Base-by-base conservation (phyloP, 306 rosid species). In the Luffa aegyptiaca region DNA sequence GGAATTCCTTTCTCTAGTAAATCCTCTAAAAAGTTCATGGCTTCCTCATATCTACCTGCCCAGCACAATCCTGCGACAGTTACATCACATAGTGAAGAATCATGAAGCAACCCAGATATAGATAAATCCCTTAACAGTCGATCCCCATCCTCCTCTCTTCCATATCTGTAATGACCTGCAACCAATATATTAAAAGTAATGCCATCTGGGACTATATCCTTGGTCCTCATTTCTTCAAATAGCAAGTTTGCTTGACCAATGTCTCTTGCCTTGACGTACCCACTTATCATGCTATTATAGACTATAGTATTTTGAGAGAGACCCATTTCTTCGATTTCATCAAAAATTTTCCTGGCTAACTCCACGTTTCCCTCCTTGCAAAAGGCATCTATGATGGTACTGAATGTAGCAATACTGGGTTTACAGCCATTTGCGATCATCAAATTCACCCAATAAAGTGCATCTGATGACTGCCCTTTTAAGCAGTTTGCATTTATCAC, bases 261-360 rank as follows among this genome's bases (percentile, higher is more conserved):
- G 44, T 92, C 93, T 82, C 93, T 81, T n/a, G 93, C 86, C 88
- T 92, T 92, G 78, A 92, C 87, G 79, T 90, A 87, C 74, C 96
- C 97, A 85, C 89, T 88, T 82, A 92, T 85, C 81, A 90, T 58
- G 17, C 91, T 82, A 83, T 90, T 92, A 82, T 86, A 92, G 2
- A 81, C 72, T 35, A 6, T 42, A 52, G 86, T 79, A 81, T 85
- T 84, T 6, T 81, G 85, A 66, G 84, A 55, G 66, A 86, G 62
- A 66, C 88, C 89, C 81, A 80, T 46, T 6, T 85, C 87, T 55
- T 58, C 77, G 77, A 93, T 83, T 52, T 61, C 84, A 82, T 90
- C 84, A 76, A 93, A 91, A 76, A 86, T 5, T 81, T 80, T 85
- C 82, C 87, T 86, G 0, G 96, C 96, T 80, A 82, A 88, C 69